phyloP scores from a whole-genome alignment of 2,329 filamentous ascomycete genomes.

The Cordyceps militaris region DNA sequence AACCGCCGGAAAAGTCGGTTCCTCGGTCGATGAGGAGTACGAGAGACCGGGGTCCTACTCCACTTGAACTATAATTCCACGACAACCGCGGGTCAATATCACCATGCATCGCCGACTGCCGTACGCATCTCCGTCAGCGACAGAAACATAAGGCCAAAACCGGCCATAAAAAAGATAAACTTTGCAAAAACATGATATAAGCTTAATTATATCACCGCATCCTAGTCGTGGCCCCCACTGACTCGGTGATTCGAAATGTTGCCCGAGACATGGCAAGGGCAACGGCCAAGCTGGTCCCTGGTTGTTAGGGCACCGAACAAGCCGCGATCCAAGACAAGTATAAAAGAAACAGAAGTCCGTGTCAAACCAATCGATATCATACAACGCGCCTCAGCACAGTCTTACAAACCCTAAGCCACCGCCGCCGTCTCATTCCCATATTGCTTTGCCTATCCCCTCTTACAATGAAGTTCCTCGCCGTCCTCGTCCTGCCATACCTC shows the following conservation, averaged over 20 bases:
- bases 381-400: not conserved
- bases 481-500: conserved; percentile 16
- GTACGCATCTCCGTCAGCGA: not conserved
- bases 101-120: not conserved
- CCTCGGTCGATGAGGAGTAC: not conserved
- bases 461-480: conserved; percentile 23
- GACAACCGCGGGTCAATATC: not conserved
- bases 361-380: not conserved
- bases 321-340: not conserved
- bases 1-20: no score
- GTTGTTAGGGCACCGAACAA: no score
- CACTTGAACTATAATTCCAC: not conserved
- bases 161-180: not conserved
- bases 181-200: not conserved
- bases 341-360: not conserved
- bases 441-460: not conserved
- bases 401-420: not conserved
- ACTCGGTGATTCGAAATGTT: not conserved
- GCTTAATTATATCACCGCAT: not conserved
- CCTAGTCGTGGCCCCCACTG: no score
- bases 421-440: not conserved
- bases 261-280: no score
- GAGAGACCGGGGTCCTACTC: not conserved
- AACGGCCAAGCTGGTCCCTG: not conserved
- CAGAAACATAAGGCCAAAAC: not conserved